Evolutionary conservation across 75 land plant species (phyloP).

Genomic region (Larix kaempferi): DNA sequence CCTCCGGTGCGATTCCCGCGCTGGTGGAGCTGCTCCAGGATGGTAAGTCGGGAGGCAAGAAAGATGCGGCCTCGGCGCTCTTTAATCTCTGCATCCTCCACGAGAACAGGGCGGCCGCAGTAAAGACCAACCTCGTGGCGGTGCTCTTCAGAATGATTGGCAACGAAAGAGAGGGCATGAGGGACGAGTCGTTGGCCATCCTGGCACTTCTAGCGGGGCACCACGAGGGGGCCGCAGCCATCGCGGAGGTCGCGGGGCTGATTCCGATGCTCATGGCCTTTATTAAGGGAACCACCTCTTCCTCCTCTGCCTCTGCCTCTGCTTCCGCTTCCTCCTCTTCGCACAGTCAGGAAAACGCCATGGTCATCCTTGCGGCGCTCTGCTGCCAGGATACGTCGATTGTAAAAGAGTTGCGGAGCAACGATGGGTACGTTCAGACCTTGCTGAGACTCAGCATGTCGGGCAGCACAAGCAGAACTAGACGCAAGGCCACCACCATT

Average conservation of each 20-base stretch:
- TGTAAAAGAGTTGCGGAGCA: conserved; percentile 38
- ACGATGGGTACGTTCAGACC: conserved; percentile 25
- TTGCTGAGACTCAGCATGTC: conserved; percentile 36
- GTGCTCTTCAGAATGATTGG: conserved; percentile 38
- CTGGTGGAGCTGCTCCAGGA: conserved; percentile 54
- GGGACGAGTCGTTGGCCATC: conserved; percentile 74
- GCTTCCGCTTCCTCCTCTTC: background rate
- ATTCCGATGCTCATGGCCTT: conserved; percentile 42
- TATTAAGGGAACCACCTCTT: conserved; percentile 17
- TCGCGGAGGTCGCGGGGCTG: conserved; percentile 23
- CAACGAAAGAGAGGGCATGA: conserved; percentile 24
- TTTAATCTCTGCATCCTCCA: conserved; percentile 67
- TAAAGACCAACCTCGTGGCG: conserved; percentile 57
- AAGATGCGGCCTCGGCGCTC: conserved; percentile 87
- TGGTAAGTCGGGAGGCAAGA: conserved; percentile 53
- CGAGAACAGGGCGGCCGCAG: conserved; percentile 79
- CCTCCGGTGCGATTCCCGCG: conserved; percentile 57
- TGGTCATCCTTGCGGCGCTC: conserved; percentile 43
- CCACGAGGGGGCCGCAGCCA: conserved; percentile 61
- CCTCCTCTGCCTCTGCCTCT: background rate
- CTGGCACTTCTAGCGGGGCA: conserved; percentile 64
- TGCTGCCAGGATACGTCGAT: conserved; percentile 32
- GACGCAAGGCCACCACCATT: conserved; percentile 47
- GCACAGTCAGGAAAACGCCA: conserved; percentile 57
- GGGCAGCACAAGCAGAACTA: conserved; percentile 52